Base-by-base conservation (phyloP, 257 asterid genomes). In the Vinca minor region DNA sequence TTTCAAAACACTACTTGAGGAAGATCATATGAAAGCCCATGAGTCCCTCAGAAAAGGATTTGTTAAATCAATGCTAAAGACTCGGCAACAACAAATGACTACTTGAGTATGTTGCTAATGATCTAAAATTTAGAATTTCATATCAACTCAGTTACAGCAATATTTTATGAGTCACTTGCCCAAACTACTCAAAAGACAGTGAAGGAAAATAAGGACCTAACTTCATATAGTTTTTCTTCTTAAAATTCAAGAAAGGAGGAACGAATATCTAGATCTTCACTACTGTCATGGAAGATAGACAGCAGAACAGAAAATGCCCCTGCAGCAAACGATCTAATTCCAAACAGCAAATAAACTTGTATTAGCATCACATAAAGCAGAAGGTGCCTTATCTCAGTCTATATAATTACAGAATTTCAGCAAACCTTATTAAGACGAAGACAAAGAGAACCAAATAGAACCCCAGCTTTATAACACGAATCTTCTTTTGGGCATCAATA, bases 381-480 rank as follows among this genome's bases (percentile, higher is more conserved):
- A 72, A 39, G 23, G 2, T 28, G 44, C 35, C 3, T n/a, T 4
- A 11, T 20, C 14, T 17, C 26, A 14, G 38, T 28, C 28, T 23
- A 49, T 53, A 60, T 38, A 23, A 18, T 35, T 9, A 38, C 10
- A 65, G 49, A 48, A 49, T 28, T 52, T 38, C 61, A 63, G 52
- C 85, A 53, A 73, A 92, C 98, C 96, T 87, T 84, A 80, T 74
- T 29, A 92, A 67, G 71, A 87, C 78, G 28, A 92, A 47, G 53
- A 82, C 82, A 23, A 92, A 85, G 73, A 92, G 77, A 62, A 84
- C n/a, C 36, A 84, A 77, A 59, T 92, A 89, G 79, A 84, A 89
- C 9, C 75, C 87, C 62, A 92, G 78, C 89, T 87, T 92, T 69
- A 78, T 13, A 34, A 87, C 52, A 63, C 98, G 96, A 42, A 69